Conservation (phyloP, 352 stramenopile species). For the Porosira glacialis region DNA sequence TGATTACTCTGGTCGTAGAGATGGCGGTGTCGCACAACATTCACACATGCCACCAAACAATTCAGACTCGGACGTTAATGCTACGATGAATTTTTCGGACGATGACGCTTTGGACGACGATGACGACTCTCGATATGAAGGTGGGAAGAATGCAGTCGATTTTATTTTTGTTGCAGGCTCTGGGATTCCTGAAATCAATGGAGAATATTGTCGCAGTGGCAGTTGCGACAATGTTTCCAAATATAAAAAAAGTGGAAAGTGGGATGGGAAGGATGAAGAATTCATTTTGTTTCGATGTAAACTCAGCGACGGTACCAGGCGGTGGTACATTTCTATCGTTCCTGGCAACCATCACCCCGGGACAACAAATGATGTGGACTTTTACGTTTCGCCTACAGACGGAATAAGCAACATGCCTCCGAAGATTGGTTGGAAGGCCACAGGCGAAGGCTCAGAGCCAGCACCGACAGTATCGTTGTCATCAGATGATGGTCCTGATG, state of each 20-base stretch:
- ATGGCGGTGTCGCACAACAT: constrained; percentile 42
- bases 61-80: constrained; percentile 61
- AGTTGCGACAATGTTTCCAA: constrained; percentile 62
- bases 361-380: constrained; percentile 79
- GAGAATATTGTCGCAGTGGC: constrained; percentile 57
- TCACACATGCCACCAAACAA: constrained; percentile 37
- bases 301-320: constrained; percentile 76
- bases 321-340: constrained; percentile 83
- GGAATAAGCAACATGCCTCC: too few species aligned
- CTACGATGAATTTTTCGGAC: too few species aligned
- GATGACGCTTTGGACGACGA: constrained; percentile 64
- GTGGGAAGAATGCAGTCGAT: constrained; percentile 27
- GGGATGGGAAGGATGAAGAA: constrained; percentile 40
- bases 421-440: too few species aligned
- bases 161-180: constrained; percentile 66
- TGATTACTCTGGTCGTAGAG: constrained; percentile 53
- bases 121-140: constrained; percentile 64
- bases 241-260: constrained; percentile 53
- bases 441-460: too few species aligned
- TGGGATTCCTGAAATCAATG: constrained; percentile 74
- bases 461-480: too few species aligned
- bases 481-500: too few species aligned
- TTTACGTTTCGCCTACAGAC: too few species aligned
- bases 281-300: constrained; percentile 80
- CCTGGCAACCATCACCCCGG: constrained; percentile 60